Base-by-base conservation (phyloP, 768 basidiomycete species). In the Pulveroboletus sp. region DNA sequence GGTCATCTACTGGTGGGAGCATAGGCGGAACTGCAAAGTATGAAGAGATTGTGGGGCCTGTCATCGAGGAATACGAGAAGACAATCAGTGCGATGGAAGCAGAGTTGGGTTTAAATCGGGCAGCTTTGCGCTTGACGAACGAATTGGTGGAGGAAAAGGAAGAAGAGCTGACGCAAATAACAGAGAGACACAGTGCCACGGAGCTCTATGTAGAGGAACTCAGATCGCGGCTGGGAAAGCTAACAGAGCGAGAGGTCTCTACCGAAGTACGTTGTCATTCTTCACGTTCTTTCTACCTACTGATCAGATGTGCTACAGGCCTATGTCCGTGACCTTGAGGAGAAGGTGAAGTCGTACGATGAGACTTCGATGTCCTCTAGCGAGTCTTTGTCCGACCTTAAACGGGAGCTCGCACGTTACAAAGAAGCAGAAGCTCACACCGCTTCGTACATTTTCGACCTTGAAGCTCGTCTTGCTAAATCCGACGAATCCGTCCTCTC, bases 11-110 rank as follows among this genome's bases (percentile, higher is more conserved):
- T 26, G 76, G 79, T 8, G 87, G 88, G 27, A 78, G 79, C 31
- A 59, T 85, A 18, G 78, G 80, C 3, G 87, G 82, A 15, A 88
- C 83, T 3, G 83, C 76, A 52, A 86, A 84, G 61, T 92, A 92
- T 61, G 91, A 92, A 62, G 91, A 92, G 69, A 93, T 89, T 55
- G 94, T 98, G 18, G 94, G 93, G 14, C 95, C 95, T 2, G 93
- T 99, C 58, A 96, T 99, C 45, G 90, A 96, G 70, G 93, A 97
- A 71, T 99, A 99, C 69, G 95, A 99, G 75, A 93, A 95, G 76
- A 92, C 93, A 1, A 95, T 98, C 57, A 80, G 83, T 37, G 86
- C 92, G 3, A 87, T 99, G 78, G 96, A 99, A 68, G 89, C 89
- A 0, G 93, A 95, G 69, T 76, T 96, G 46, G 89, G 80, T 57